Evolutionary conservation across 257 asterid species (phyloP).

Genomic region (Penstemon newberryi): DNA sequence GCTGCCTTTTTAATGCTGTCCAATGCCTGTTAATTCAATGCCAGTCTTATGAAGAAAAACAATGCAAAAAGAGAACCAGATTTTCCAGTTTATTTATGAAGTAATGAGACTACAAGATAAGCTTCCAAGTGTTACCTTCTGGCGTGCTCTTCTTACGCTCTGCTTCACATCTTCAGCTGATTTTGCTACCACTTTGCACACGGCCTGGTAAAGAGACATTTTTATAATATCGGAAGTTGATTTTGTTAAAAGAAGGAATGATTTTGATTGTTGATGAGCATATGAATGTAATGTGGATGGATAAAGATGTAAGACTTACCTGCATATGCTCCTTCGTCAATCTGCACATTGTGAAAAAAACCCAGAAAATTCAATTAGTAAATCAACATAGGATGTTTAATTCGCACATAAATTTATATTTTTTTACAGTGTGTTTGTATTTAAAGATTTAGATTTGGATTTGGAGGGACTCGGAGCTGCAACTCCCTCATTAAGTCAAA

Average conservation of each 20-base stretch:
- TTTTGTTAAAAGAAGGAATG: constrained; percentile 5
- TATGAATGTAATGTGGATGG: constrained; percentile 16
- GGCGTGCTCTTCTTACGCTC: constrained; percentile 94
- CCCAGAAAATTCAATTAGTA: constrained; percentile 30
- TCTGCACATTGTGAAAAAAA: constrained; percentile 44
- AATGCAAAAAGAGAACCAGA: too few relatives aligned
- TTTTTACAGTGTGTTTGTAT: neutral
- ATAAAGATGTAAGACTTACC: constrained; percentile 46
- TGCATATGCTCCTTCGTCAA: constrained; percentile 93
- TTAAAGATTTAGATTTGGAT: neutral
- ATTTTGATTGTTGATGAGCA: constrained; percentile 24
- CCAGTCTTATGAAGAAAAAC: neutral
- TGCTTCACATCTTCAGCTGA: constrained; percentile 92
- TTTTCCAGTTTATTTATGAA: neutral
- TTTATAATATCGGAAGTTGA: constrained; percentile 6
- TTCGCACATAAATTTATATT: constrained; percentile 9
- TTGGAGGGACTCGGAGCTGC: neutral
- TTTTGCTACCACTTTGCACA: constrained; percentile 84
- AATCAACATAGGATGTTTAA: constrained; percentile 13
- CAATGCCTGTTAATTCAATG: constrained; percentile 56
- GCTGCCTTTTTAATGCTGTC: constrained; percentile 71
- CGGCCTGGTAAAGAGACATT: constrained; percentile 59
- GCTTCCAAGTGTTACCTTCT: constrained; percentile 54
- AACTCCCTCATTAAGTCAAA: neutral
- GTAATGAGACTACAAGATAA: neutral